Evolutionary conservation across 2,329 filamentous ascomycete species (phyloP).

Genomic region (Epichloe festucae): DNA sequence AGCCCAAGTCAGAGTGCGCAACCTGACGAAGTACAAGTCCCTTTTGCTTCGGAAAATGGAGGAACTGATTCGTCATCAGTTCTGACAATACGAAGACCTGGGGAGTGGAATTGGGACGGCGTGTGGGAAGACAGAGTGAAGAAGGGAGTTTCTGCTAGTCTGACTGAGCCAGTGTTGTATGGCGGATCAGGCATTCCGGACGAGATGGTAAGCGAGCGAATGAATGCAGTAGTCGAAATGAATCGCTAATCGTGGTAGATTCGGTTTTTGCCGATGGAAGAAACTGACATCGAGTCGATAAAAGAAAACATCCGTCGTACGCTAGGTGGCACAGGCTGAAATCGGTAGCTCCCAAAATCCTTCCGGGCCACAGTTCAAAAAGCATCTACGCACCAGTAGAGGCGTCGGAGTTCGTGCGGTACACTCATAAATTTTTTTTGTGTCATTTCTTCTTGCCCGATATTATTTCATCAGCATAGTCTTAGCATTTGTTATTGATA

Average conservation of each 20-base stretch:
- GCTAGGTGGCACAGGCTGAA: slow-evolving; percentile 21
- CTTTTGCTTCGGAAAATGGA: neutral
- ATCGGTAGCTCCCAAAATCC: neutral
- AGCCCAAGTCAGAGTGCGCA: neutral
- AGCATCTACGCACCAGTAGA: no score
- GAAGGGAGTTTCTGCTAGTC: slow-evolving; percentile 62
- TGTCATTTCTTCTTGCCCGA: neutral
- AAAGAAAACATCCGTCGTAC: slow-evolving; percentile 46
- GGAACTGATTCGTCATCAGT: slow-evolving; percentile 2
- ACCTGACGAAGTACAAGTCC: neutral
- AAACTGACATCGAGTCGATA: slow-evolving; percentile 41
- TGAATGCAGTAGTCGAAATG: neutral
- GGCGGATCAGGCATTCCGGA: slow-evolving; percentile 49
- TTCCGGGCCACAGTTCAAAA: neutral
- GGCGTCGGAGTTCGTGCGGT: no score
- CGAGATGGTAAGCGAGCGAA: slow-evolving; percentile 51
- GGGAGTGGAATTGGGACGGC: slow-evolving; percentile 95
- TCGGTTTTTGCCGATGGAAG: slow-evolving; percentile 52
- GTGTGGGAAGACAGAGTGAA: slow-evolving; percentile 88
- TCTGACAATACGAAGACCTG: slow-evolving; percentile 31
- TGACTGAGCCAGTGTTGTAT: slow-evolving; percentile 69
- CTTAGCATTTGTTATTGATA: slow-evolving; percentile 4
- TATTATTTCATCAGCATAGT: neutral
- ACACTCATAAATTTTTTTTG: neutral
- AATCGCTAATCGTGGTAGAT: slow-evolving; percentile 32